These are phyloP conservation scores for Talaromyces sp. DNA, from an alignment of 2,329 filamentous ascomycete species.

Conservation along the genomic window DNA sequence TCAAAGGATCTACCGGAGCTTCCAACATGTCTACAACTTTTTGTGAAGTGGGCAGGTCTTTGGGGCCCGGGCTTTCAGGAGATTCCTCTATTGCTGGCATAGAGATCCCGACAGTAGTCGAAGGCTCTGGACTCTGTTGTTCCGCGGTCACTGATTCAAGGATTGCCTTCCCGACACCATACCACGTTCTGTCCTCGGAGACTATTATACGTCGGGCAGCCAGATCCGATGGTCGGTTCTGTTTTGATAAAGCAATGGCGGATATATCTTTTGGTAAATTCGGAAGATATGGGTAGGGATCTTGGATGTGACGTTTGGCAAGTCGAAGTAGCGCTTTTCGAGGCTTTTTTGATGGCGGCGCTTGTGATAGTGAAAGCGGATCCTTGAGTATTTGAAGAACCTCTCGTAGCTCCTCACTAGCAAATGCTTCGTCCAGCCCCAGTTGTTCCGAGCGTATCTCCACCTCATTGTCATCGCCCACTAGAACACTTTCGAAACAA, in stretches of 20 bases:
- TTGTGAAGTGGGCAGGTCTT: conserved; percentile 5
- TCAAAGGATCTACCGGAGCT: neutral
- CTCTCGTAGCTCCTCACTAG: conserved; percentile 45
- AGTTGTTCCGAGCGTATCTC: conserved; percentile 51
- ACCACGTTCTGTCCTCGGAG: conserved; percentile 37
- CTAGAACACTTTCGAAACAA: conserved; percentile 59
- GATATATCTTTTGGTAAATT: conserved; percentile 25
- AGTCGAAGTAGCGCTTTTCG: conserved; percentile 48
- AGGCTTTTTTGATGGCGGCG: conserved; percentile 42
- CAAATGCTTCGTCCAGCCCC: conserved; percentile 53
- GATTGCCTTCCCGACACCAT: conserved; percentile 45
- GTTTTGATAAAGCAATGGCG: conserved; percentile 11
- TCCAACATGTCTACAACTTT: neutral
- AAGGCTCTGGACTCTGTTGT: conserved; percentile 22
- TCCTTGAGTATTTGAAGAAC: conserved; percentile 50
- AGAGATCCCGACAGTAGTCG: conserved; percentile 36
- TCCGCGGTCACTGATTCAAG: conserved; percentile 38
- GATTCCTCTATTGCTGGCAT: conserved; percentile 26
- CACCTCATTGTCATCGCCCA: conserved; percentile 54
- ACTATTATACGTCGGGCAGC: conserved; percentile 31
- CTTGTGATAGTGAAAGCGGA: conserved; percentile 48
- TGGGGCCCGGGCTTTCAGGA: conserved; percentile 8
- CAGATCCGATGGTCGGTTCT: conserved; percentile 5
- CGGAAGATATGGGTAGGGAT: conserved; percentile 48
- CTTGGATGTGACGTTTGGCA: conserved; percentile 47